Conservation (phyloP, 176 grass and related monocot species). For the Neostapfia colusana region DNA sequence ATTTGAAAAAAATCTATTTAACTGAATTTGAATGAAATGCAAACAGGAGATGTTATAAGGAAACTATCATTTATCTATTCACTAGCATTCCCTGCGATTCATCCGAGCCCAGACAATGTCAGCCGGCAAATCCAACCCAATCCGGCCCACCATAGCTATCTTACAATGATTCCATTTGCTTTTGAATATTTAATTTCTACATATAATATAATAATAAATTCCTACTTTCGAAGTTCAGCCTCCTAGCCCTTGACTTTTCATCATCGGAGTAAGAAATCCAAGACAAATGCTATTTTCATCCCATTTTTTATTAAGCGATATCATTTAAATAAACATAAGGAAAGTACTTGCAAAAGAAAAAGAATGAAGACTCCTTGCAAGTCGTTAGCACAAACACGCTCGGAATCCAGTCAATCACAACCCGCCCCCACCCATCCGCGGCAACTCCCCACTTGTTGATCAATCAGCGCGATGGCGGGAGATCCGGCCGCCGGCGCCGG, state of each 20-base stretch:
- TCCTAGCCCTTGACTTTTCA: not conserved
- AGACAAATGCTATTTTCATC: not conserved
- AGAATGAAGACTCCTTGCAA: not conserved
- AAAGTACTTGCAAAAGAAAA: not conserved
- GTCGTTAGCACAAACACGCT: not conserved
- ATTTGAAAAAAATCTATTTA: too few species aligned
- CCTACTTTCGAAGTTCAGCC: not conserved
- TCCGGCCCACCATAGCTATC: not conserved
- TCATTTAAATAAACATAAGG: not conserved
- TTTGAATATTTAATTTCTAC: not conserved
- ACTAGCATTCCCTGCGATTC: not conserved
- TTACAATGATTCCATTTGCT: not conserved
- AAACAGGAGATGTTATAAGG: too few species aligned
- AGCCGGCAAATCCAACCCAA: too few species aligned
- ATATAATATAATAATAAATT: not conserved
- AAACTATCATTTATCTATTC: not conserved
- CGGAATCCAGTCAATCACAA: constrained; percentile 8
- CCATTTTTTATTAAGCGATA: not conserved
- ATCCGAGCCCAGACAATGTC: not conserved
- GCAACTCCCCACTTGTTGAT: constrained; percentile 4
- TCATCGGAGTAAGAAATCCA: not conserved
- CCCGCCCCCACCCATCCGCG: not conserved
- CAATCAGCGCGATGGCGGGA: constrained; percentile 43
- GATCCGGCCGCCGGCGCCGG: constrained; percentile 28
- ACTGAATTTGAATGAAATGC: too few species aligned